phyloP scores from a whole-genome alignment of 768 basidiomycete species.

The Macrolepiota fuliginosa region DNA sequence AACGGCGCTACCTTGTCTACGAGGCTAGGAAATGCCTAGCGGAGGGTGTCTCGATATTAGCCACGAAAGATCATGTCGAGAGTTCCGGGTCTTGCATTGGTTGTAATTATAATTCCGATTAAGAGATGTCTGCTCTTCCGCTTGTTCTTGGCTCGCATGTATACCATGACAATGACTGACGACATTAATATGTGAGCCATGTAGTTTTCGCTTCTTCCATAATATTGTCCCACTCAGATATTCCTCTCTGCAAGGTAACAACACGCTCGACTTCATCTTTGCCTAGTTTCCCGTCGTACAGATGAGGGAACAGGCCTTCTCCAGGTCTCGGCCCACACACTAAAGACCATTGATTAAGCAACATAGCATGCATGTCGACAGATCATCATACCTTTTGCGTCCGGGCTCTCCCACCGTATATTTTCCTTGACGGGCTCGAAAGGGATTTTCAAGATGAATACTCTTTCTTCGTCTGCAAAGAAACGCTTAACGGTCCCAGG shows the following conservation, averaged over 20 bases:
- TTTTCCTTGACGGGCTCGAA: constrained; percentile 37
- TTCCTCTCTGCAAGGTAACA: constrained; percentile 19
- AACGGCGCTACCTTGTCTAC: constrained; percentile 55
- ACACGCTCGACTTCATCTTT: constrained; percentile 43
- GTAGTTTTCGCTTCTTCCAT: constrained; percentile 18
- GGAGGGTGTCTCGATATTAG: constrained; percentile 61
- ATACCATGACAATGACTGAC: background rate
- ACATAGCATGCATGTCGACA: background rate
- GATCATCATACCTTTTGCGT: constrained; percentile 18
- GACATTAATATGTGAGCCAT: constrained; percentile 25
- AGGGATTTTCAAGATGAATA: constrained; percentile 42
- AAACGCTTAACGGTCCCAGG: constrained; percentile 44
- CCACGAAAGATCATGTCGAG: too few species aligned
- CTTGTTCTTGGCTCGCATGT: background rate
- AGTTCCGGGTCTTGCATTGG: background rate
- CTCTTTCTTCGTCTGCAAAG: constrained; percentile 35
- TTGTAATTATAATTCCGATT: background rate
- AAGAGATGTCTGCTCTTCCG: background rate
- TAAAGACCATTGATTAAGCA: constrained; percentile 10
- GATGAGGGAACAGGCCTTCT: constrained; percentile 51
- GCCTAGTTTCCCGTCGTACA: constrained; percentile 49
- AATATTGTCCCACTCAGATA: constrained; percentile 18
- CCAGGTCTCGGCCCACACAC: constrained; percentile 41
- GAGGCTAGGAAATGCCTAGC: constrained; percentile 64
- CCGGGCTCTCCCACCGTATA: constrained; percentile 50